Evolutionary conservation across 352 stramenopile species (phyloP).

Genomic region (Phytophthora citrophthora): DNA sequence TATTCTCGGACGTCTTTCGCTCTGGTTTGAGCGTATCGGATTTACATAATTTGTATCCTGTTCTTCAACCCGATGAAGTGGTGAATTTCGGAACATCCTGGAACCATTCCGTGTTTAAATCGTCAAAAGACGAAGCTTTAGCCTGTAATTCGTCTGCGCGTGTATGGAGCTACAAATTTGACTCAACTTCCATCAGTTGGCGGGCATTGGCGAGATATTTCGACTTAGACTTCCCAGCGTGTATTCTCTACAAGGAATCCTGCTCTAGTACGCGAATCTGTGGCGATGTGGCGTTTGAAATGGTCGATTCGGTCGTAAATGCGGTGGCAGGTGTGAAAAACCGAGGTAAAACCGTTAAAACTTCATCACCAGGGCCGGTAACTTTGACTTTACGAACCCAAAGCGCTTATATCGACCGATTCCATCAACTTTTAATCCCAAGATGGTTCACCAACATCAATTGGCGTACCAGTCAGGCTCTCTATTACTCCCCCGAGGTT

Average conservation of each 20-base stretch:
- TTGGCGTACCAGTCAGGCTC: slow-evolving; percentile 37
- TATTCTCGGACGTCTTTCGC: slow-evolving; percentile 44
- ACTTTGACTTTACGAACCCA: slow-evolving; percentile 27
- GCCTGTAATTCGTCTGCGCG: background rate
- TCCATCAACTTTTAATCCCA: slow-evolving; percentile 51
- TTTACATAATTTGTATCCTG: slow-evolving; percentile 18
- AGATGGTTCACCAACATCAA: slow-evolving; percentile 34
- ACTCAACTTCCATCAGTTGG: slow-evolving; percentile 41
- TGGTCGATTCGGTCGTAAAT: slow-evolving; percentile 37
- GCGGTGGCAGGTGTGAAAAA: background rate
- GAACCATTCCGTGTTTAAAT: slow-evolving; percentile 38
- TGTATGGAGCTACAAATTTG: slow-evolving; percentile 50
- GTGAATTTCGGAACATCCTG: slow-evolving; percentile 35
- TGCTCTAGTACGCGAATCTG: slow-evolving; percentile 15
- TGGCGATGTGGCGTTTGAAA: slow-evolving; percentile 29
- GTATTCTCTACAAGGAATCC: slow-evolving; percentile 18
- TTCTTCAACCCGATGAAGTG: slow-evolving; percentile 39
- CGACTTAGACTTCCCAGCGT: slow-evolving; percentile 24
- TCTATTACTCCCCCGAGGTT: slow-evolving; percentile 36
- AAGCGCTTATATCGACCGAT: slow-evolving; percentile 39
- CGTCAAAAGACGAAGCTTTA: slow-evolving; percentile 11
- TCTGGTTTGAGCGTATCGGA: slow-evolving; percentile 23
- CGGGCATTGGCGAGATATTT: slow-evolving; percentile 36
- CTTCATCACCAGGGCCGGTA: background rate
- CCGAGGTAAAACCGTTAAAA: background rate